A percentile compares a stretch with the other conserved stretches of the same genome.
Evolutionary conservation across 139 green algal genomes (phyloP).

Genomic region (Limnomonas spitsbergensis): DNA sequence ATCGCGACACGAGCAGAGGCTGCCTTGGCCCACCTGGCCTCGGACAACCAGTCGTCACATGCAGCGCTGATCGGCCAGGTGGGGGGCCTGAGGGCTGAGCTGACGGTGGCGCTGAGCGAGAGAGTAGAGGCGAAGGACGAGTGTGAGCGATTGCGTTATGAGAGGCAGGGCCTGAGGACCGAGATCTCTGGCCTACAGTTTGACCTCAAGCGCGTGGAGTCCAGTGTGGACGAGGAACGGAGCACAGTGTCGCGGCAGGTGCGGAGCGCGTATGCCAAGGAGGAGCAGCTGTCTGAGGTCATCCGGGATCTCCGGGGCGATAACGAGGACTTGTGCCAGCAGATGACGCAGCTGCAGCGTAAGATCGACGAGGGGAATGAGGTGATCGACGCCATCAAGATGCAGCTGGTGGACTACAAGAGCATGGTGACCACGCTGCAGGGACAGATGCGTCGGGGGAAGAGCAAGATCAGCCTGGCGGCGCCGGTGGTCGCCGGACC

Average conservation of each 20-base stretch:
- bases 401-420: slow-evolving; percentile 44
- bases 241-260: slow-evolving; percentile 28
- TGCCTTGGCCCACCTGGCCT: slow-evolving; percentile 31
- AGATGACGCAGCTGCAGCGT: slow-evolving; percentile 24
- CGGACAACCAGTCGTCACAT: too few species aligned
- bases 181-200: not conserved
- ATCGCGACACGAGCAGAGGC: slow-evolving; percentile 29
- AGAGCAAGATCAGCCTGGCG: not conserved
- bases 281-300: slow-evolving; percentile 19
- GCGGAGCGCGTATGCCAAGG: slow-evolving; percentile 8
- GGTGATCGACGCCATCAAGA: slow-evolving; percentile 34
- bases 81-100: not conserved
- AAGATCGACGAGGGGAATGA: slow-evolving; percentile 36
- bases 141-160: slow-evolving; percentile 29
- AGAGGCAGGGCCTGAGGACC: slow-evolving; percentile 19
- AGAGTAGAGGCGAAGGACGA: not conserved
- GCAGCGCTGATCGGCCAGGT: not conserved
- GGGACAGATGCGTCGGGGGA: not conserved
- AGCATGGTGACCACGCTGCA: slow-evolving; percentile 21
- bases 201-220: slow-evolving; percentile 7
- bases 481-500: too few species aligned
- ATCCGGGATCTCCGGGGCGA: slow-evolving; percentile 12
- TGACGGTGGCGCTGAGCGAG: not conserved
- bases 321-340: slow-evolving; percentile 18
- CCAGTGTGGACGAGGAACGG: slow-evolving; percentile 15